Percentiles rank a stretch among this genome's conserved stretches.
phyloP scores from a whole-genome alignment of 2,329 filamentous ascomycete species.

The Hypoxylon sp. region DNA sequence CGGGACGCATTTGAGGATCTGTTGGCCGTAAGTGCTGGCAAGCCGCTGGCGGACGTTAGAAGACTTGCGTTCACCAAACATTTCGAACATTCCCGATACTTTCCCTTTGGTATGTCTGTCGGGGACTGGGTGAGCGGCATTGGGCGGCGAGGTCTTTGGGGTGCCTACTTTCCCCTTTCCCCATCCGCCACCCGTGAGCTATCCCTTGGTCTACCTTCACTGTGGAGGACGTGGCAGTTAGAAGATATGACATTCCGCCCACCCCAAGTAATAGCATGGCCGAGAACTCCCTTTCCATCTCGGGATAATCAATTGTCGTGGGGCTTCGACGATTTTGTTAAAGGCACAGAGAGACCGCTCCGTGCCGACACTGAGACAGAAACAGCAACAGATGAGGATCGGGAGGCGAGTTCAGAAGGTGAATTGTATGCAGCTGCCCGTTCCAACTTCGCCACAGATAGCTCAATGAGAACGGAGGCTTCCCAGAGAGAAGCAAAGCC shows the following conservation, averaged over 20 bases:
- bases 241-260: conserved; percentile 16
- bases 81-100: conserved; percentile 38
- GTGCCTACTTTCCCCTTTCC: conserved; percentile 44
- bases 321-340: background rate
- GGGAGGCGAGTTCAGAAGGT: conserved; percentile 25
- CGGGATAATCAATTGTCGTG: conserved; percentile 6
- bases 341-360: background rate
- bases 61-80: conserved; percentile 29
- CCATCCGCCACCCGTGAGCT: conserved; percentile 10
- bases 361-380: background rate
- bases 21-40: conserved; percentile 56
- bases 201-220: conserved; percentile 13
- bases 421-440: conserved; percentile 29
- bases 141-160: conserved; percentile 50
- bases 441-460: conserved; percentile 19
- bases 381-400: conserved; percentile 5
- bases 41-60: conserved; percentile 52
- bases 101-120: conserved; percentile 49
- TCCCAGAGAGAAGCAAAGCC: background rate
- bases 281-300: conserved; percentile 1
- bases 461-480: background rate
- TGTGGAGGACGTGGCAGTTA: conserved; percentile 8
- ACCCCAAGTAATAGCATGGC: conserved; percentile 4
- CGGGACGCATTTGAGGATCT: conserved; percentile 67
- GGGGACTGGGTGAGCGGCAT: conserved; percentile 54